These are phyloP conservation scores for Byssoonygena ceratinophila DNA, from an alignment of 2,329 filamentous ascomycete genomes.

Conservation along the genomic window DNA sequence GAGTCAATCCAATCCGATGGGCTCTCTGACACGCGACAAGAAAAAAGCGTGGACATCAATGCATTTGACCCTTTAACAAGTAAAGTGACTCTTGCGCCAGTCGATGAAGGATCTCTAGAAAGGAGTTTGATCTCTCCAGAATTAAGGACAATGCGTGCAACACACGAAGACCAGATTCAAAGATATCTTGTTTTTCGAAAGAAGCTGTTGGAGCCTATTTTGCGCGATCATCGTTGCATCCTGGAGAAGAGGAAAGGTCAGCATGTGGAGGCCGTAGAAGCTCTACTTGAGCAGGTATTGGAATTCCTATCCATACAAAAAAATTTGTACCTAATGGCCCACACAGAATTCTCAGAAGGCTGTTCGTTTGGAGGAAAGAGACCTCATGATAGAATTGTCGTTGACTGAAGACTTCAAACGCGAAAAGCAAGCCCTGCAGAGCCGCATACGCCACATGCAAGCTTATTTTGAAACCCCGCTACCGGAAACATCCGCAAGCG, in stretches of 20 bases:
- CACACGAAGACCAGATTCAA: conserved; percentile 10
- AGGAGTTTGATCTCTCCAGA: conserved; percentile 28
- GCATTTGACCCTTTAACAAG: not conserved
- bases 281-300: conserved; percentile 32
- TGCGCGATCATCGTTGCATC: conserved; percentile 24
- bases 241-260: conserved; percentile 24
- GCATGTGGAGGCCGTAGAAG: conserved; percentile 27
- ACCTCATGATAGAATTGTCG: conserved; percentile 37
- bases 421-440: conserved; percentile 34
- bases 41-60: conserved; percentile 3
- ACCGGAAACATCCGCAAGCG: conserved; percentile 21
- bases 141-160: conserved; percentile 9
- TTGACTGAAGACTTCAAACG: conserved; percentile 37
- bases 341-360: conserved; percentile 30
- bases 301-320: not conserved
- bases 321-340: not conserved
- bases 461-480: conserved; percentile 36
- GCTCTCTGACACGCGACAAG: not conserved
- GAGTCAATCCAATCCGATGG: not conserved
- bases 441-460: conserved; percentile 40
- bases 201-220: conserved; percentile 23
- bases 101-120: conserved; percentile 27
- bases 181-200: conserved; percentile 24
- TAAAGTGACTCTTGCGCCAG: not conserved
- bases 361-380: conserved; percentile 34